Evolutionary conservation across 129 eudicot genomes (phyloP), one percentile per base, ranked within the genome.

Genomic region (Centrapalus pauciflorus): DNA sequence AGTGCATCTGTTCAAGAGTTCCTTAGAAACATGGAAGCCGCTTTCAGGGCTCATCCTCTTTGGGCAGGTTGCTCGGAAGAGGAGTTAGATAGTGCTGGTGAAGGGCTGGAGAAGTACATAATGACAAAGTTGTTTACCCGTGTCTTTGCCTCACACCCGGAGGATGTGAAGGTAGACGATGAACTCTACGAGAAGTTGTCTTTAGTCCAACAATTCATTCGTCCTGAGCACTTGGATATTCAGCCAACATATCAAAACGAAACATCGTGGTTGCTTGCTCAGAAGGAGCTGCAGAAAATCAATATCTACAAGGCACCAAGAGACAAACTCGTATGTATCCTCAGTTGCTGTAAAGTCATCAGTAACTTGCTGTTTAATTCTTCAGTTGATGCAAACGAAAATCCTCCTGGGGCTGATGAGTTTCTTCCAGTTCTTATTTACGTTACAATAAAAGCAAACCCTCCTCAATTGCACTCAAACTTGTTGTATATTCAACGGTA

Each of bases 221-320:
- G 84, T 43, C 96, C 98, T 2, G 98, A 93, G 77, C 80, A 93
- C 67, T 60, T 93, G 65, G 98, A 93, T 66, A 86, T 93, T 63
- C 82, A 72, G 61, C 89, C 96, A 25, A 71, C 81, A 0, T 93
- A 77, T 79, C 98, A 86, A 79, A 89, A 88, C 55, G 98, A 93
- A 76, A 77, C 95, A n/a, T 88, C 98, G n/a, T 93, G 96, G 98
- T 66, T 93, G 82, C 95, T 93, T 73, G 98, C 98, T 16, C 96
- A 88, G 68, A 88, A 93, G 73, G 98, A 93, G 86, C 82, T 93
- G 14, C 96, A 86, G 69, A 93, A 93, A 80, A 93, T 93, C 12
- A 89, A 89, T 61, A 80, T 89, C 82, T 82, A 83, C 79, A 93
- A 86, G 86, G 95, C 96, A 27, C 98, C 98, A 28, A 81, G 98